phyloP scores from a whole-genome alignment of 2,329 filamentous ascomycete species.

The Pseudogymnoascus sp. region DNA sequence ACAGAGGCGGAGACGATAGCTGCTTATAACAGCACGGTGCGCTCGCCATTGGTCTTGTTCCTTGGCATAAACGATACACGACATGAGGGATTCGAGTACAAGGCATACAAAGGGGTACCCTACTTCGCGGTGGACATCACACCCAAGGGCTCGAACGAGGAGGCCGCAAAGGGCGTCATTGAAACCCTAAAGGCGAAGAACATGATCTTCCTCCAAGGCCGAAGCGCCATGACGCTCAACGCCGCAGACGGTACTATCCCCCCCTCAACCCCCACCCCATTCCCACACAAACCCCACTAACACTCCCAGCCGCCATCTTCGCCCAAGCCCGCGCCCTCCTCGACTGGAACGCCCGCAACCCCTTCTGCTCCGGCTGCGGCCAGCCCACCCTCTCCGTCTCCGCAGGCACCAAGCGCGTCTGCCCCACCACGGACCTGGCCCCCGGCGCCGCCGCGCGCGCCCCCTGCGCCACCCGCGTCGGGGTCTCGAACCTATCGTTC shows the following conservation, averaged over 20 bases:
- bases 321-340: constrained; percentile 81
- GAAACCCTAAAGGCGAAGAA: constrained; percentile 53
- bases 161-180: constrained; percentile 55
- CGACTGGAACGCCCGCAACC: constrained; percentile 92
- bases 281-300: background rate
- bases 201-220: constrained; percentile 58
- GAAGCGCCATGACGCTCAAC: constrained; percentile 44
- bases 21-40: constrained; percentile 62
- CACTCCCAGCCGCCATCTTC: constrained; percentile 68
- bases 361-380: constrained; percentile 86
- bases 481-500: constrained; percentile 85
- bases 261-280: background rate
- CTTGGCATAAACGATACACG: constrained; percentile 69
- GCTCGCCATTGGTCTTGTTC: constrained; percentile 66
- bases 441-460: constrained; percentile 45
- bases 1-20: constrained; percentile 67
- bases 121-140: constrained; percentile 90
- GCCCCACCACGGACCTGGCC: constrained; percentile 61
- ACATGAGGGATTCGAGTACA: constrained; percentile 43
- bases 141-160: constrained; percentile 55
- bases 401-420: constrained; percentile 73
- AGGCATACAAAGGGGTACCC: constrained; percentile 69
- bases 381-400: constrained; percentile 72
- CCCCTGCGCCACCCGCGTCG: constrained; percentile 73
- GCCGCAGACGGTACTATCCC: constrained; percentile 39